Base-by-base conservation (phyloP, 306 rosid species). In the Lupinus albus region DNA sequence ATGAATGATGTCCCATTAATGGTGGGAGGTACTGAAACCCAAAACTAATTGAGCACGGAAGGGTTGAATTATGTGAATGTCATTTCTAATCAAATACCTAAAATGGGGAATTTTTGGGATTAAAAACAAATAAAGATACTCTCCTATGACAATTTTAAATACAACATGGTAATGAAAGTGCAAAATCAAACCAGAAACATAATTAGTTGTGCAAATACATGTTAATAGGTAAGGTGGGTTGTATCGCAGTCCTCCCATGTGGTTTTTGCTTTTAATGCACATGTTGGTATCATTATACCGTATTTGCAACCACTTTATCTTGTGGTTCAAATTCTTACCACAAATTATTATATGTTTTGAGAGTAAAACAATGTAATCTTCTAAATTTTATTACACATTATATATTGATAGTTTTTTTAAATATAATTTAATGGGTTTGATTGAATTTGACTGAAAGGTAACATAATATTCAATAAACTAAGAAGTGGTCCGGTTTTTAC, bases 191-290 rank as follows among this genome's bases (percentile, higher is more conserved):
- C 17, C 47, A 14, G 32, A 12, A 48, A 25, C 13, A 52, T 47
- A 64, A 77, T 79, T 69, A 47, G 63, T 73, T 30, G 66, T 25
- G 35, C 7, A 77, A 49, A 8, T 74, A 2, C 64, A 69, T 50
- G 79, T 1, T 68, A 56, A 69, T 68, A 64, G 70, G 82, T 39
- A 75, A 65, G 84, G 78, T 74, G 82, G 69, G 62, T 68, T 61
- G 72, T 74, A 71, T 73, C 44, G 18, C 67, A 56, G 73, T 46
- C 68, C 16, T 1, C 57, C 81, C 90, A 88, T 85, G 95, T 88
- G 95, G 63, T 65, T 84, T 64, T 28, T 74, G 77, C 75, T 80
- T 74, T 77, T 76, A 86, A 79, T 67, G 87, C 86, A 86, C 92
- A 79, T 69, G 89, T 74, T 72, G 61, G 66, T 70, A 82, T 85